phyloP scores from a whole-genome alignment of 2,329 filamentous ascomycete species.

The Ilyonectria mors-panacis region DNA sequence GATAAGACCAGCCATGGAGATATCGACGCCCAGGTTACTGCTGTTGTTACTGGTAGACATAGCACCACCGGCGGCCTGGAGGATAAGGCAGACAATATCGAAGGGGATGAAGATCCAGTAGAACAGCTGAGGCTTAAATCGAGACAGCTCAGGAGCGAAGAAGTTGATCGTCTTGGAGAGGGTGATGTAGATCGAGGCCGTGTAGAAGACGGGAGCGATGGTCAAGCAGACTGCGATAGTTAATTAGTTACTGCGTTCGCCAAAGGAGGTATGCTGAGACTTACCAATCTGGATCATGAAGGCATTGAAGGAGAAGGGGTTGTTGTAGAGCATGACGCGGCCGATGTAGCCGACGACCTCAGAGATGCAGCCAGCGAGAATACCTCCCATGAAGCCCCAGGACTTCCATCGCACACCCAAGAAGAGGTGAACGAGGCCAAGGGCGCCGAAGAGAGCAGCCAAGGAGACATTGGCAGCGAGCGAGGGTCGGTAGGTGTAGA shows the following conservation, averaged over 20 bases:
- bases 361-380: slow-evolving; percentile 69
- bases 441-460: slow-evolving; percentile 63
- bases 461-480: slow-evolving; percentile 68
- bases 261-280: slow-evolving; percentile 35
- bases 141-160: slow-evolving; percentile 58
- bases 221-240: slow-evolving; percentile 67
- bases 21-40: slow-evolving; percentile 56
- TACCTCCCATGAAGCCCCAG: slow-evolving; percentile 65
- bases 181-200: slow-evolving; percentile 77
- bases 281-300: slow-evolving; percentile 77
- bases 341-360: slow-evolving; percentile 76
- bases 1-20: slow-evolving; percentile 67
- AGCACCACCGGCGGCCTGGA: slow-evolving; percentile 72
- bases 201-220: slow-evolving; percentile 62
- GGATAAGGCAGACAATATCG: slow-evolving; percentile 69
- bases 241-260: slow-evolving; percentile 3
- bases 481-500: slow-evolving; percentile 69
- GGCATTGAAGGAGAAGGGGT: slow-evolving; percentile 71
- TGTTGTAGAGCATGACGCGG: slow-evolving; percentile 68
- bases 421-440: slow-evolving; percentile 58
- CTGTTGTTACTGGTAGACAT: slow-evolving; percentile 61
- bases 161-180: slow-evolving; percentile 61
- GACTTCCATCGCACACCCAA: slow-evolving; percentile 64
- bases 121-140: slow-evolving; percentile 60
- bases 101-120: slow-evolving; percentile 68